Conservation (phyloP, 495 filamentous ascomycete species). For the Chaetomidium leptoderma region DNA sequence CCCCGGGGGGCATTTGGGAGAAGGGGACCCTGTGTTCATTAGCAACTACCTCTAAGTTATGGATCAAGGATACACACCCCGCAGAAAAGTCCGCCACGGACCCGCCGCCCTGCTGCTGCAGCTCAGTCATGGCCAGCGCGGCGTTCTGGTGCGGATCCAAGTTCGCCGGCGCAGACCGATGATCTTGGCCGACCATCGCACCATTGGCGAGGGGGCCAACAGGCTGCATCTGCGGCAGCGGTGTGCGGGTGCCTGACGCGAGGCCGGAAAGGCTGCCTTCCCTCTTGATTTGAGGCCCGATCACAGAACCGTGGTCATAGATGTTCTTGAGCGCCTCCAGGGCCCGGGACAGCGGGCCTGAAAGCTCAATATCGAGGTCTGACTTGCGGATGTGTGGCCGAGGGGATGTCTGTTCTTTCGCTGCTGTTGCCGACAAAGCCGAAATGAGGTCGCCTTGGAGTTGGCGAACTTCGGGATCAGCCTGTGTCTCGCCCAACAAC, state of each 20-base stretch:
- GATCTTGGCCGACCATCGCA: background rate
- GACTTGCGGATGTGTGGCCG: constrained; percentile 43
- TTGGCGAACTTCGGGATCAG: constrained; percentile 52
- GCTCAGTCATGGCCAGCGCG: constrained; percentile 52
- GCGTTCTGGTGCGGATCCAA: constrained; percentile 51
- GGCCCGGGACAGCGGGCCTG: constrained; percentile 50
- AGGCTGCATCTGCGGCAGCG: constrained; percentile 26
- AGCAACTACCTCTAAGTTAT: background rate
- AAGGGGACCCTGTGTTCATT: constrained; percentile 20
- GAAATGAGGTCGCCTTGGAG: constrained; percentile 53
- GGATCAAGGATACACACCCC: constrained; percentile 20
- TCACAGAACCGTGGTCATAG: constrained; percentile 52
- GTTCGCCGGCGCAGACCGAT: constrained; percentile 2
- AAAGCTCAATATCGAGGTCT: constrained; percentile 53
- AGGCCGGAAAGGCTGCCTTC: constrained; percentile 34
- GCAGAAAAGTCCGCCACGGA: constrained; percentile 36
- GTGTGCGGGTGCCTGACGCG: constrained; percentile 41
- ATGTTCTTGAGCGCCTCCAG: constrained; percentile 53
- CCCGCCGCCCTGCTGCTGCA: constrained; percentile 50
- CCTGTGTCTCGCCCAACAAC: constrained; percentile 58
- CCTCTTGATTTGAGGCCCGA: constrained; percentile 37
- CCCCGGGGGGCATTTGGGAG: constrained; percentile 5
- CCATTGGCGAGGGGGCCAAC: constrained; percentile 9
- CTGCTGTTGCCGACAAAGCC: constrained; percentile 52
- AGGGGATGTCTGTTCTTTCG: constrained; percentile 48